A percentile compares a stretch with the other conserved stretches of the same genome.
These are phyloP conservation scores for Porodaedalea pini DNA, from an alignment of 1,284 basidiomycete species.

Conservation along the genomic window DNA sequence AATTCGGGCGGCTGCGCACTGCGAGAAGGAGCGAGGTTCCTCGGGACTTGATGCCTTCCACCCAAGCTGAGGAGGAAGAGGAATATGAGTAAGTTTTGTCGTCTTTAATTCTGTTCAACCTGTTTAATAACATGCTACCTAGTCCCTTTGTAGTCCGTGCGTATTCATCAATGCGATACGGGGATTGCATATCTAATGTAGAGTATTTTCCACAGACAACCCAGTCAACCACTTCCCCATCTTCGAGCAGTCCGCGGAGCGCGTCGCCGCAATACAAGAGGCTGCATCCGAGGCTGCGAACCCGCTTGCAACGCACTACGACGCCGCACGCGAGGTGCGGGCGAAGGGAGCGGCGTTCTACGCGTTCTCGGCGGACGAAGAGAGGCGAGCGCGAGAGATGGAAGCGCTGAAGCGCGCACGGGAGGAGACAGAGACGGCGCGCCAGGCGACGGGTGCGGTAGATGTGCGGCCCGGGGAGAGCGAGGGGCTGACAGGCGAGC, in stretches of 20 bases:
- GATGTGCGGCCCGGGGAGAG: conserved; percentile 59
- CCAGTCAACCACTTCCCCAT: conserved; percentile 79
- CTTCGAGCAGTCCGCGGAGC: conserved; percentile 80
- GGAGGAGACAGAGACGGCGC: conserved; percentile 66
- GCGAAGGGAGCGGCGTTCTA: conserved; percentile 89
- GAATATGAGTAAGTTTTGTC: conserved; percentile 54
- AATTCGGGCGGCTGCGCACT: conserved; percentile 75
- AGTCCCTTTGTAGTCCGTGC: conserved; percentile 56
- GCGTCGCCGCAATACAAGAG: conserved; percentile 72
- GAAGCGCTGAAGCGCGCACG: conserved; percentile 65
- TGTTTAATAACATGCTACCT: conserved; percentile 11
- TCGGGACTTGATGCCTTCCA: conserved; percentile 48
- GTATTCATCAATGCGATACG: conserved; percentile 16
- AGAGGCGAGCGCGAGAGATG: conserved; percentile 72
- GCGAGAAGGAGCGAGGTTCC: conserved; percentile 75
- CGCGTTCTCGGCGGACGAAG: conserved; percentile 82
- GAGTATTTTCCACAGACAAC: conserved; percentile 50
- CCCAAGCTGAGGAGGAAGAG: conserved; percentile 31
- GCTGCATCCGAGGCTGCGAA: conserved; percentile 70
- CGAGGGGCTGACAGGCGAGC: conserved; percentile 51
- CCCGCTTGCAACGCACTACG: conserved; percentile 76
- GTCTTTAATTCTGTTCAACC: conserved; percentile 4
- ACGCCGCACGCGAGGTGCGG: conserved; percentile 77
- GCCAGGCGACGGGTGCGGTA: conserved; percentile 56
- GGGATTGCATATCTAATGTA: conserved; percentile 8